phyloP scores from a whole-genome alignment of 176 grass and related monocot species.

The Aegilops speltoides region DNA sequence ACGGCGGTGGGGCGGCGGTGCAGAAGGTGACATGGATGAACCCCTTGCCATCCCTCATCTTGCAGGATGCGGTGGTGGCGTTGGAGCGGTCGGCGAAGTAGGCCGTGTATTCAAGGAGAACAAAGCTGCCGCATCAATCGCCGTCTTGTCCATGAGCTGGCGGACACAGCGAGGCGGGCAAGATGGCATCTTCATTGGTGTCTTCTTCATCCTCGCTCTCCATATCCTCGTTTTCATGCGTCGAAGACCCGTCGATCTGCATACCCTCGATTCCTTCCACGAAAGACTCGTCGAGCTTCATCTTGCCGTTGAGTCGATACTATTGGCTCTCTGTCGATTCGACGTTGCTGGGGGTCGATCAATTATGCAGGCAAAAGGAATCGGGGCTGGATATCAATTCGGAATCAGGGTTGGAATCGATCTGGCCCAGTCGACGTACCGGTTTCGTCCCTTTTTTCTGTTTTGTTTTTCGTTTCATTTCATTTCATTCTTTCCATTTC shows the following conservation, averaged over 20 bases:
- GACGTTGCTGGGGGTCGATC: not conserved
- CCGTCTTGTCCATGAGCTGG: not conserved
- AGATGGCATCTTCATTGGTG: not conserved
- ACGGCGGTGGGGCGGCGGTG: not conserved
- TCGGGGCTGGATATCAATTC: not conserved
- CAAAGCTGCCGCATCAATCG: not conserved
- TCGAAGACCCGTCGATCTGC: not conserved
- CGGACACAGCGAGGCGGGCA: not conserved
- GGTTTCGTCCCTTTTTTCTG: too few relatives aligned
- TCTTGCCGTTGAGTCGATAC: not conserved
- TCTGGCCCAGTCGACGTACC: too few relatives aligned
- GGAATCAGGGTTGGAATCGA: too few relatives aligned
- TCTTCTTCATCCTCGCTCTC: not conserved
- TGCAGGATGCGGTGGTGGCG: not conserved
- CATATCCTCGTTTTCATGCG: not conserved
- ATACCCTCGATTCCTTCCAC: not conserved
- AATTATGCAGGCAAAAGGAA: not conserved
- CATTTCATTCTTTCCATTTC: too few relatives aligned
- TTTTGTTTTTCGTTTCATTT: too few relatives aligned
- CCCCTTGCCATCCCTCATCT: not conserved
- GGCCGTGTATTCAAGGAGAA: not conserved
- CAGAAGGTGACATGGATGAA: not conserved
- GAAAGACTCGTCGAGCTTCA: not conserved
- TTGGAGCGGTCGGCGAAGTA: not conserved
- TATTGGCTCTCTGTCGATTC: not conserved